phyloP scores from a whole-genome alignment of 768 basidiomycete genomes.

The Amyloporia xantha region DNA sequence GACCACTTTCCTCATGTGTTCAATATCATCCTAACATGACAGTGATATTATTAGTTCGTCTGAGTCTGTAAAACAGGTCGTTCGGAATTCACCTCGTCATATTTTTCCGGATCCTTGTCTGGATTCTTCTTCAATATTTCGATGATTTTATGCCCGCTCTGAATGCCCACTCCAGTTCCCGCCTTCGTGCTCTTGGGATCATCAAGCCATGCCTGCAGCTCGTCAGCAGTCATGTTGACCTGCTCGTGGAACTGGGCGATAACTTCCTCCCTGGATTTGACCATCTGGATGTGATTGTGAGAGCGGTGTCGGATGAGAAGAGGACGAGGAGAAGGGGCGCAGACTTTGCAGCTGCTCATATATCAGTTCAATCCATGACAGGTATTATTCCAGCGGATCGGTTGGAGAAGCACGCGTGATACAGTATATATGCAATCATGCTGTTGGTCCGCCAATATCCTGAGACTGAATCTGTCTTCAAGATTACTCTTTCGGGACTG shows the following conservation, averaged over 20 bases:
- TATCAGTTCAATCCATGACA: too few relatives aligned
- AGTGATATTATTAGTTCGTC: background rate
- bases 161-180: conserved; percentile 26
- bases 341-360: too few relatives aligned
- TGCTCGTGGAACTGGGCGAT: conserved; percentile 25
- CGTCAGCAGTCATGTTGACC: conserved; percentile 27
- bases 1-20: conserved; percentile 29
- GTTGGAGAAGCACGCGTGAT: too few relatives aligned
- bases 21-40: conserved; percentile 21
- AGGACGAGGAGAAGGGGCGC: too few relatives aligned
- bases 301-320: background rate
- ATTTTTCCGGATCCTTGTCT: conserved; percentile 21
- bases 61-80: background rate
- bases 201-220: conserved; percentile 26
- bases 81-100: conserved; percentile 21
- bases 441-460: background rate
- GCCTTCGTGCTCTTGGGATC: conserved; percentile 25
- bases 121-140: conserved; percentile 30
- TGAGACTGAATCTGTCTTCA: conserved; percentile 4
- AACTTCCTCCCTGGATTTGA: conserved; percentile 23
- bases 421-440: conserved; percentile 29
- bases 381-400: too few relatives aligned
- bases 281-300: conserved; percentile 11
- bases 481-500: conserved; percentile 87
- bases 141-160: conserved; percentile 28